Evolutionary conservation across 2,329 filamentous ascomycete genomes (phyloP).

Genomic region (Plectosphaerella plurivora): DNA sequence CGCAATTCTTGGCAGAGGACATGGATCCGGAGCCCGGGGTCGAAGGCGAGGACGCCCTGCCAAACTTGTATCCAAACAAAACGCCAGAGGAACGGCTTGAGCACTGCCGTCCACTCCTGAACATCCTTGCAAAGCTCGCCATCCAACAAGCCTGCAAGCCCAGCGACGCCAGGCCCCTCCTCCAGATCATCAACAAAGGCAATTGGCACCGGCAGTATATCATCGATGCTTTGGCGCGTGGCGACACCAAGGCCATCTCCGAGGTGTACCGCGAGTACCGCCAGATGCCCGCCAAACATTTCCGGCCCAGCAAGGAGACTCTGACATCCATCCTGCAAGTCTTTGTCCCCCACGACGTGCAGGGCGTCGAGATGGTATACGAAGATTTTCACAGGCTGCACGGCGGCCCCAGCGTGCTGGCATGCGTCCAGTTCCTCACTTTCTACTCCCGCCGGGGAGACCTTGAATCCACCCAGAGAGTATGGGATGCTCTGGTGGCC

Average conservation of each 20-base stretch:
- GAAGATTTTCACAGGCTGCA: conserved; percentile 42
- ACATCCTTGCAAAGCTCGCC: conserved; percentile 23
- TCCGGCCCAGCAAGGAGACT: conserved; percentile 29
- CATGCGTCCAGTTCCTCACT: conserved; percentile 42
- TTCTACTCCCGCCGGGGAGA: conserved; percentile 46
- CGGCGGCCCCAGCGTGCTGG: conserved; percentile 34
- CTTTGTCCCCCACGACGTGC: conserved; percentile 29
- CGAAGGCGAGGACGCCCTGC: too few species aligned
- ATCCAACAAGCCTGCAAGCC: conserved; percentile 27
- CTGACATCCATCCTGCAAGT: conserved; percentile 41
- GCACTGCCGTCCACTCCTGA: conserved; percentile 19
- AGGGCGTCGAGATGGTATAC: conserved; percentile 40
- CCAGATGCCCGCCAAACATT: conserved; percentile 24
- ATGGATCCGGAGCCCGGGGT: too few species aligned
- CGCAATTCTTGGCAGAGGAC: too few species aligned
- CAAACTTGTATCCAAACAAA: not conserved
- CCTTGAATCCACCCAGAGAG: conserved; percentile 33
- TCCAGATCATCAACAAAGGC: conserved; percentile 32
- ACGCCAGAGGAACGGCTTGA: not conserved
- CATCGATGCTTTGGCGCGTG: conserved; percentile 18
- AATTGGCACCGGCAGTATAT: conserved; percentile 41
- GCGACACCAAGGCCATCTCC: conserved; percentile 25
- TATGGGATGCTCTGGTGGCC: conserved; percentile 40
- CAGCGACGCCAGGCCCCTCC: conserved; percentile 28
- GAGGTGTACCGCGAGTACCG: conserved; percentile 44